Conservation (phyloP, 2,329 filamentous ascomycete genomes). For the Neopestalotiopsis sp. region DNA sequence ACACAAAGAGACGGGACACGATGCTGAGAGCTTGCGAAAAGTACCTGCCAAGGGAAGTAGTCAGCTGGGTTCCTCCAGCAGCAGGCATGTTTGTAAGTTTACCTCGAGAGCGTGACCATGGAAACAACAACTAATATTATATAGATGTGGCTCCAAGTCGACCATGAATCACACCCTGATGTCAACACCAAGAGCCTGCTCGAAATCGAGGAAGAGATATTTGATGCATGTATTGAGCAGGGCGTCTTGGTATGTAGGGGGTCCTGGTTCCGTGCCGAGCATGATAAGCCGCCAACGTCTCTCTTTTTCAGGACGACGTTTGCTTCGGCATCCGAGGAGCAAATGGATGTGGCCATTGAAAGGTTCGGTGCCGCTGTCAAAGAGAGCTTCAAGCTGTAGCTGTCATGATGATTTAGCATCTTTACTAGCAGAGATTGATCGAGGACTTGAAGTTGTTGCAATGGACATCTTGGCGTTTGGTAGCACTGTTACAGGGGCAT, state of each 20-base stretch:
- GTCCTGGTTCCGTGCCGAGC: conserved; percentile 88
- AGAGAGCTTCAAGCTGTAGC: conserved; percentile 51
- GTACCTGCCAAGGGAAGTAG: conserved; percentile 74
- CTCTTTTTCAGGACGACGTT: conserved; percentile 92
- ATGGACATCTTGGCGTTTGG: too few relatives aligned
- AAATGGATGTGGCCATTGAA: conserved; percentile 74
- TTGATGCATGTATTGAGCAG: conserved; percentile 74
- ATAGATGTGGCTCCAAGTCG: conserved; percentile 75
- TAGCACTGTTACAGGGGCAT: too few relatives aligned
- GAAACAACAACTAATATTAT: not conserved
- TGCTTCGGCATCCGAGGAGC: conserved; percentile 75
- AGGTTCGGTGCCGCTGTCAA: conserved; percentile 78
- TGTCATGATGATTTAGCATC: not conserved
- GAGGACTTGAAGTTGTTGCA: not conserved
- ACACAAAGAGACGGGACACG: conserved; percentile 78
- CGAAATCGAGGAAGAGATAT: conserved; percentile 85
- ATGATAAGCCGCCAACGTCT: conserved; percentile 60
- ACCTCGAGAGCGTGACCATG: not conserved
- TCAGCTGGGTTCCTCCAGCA: conserved; percentile 78
- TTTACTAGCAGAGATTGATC: not conserved
- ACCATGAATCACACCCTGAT: conserved; percentile 69
- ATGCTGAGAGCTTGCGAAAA: conserved; percentile 82
- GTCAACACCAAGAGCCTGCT: conserved; percentile 57
- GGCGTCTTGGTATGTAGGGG: conserved; percentile 84
- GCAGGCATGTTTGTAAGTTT: conserved; percentile 92